Percentiles rank a stretch among this genome's conserved stretches.
These are phyloP conservation scores for Rhizophagus clarus DNA, from an alignment of 192 early-diverging fungal species.

Conservation along the genomic window DNA sequence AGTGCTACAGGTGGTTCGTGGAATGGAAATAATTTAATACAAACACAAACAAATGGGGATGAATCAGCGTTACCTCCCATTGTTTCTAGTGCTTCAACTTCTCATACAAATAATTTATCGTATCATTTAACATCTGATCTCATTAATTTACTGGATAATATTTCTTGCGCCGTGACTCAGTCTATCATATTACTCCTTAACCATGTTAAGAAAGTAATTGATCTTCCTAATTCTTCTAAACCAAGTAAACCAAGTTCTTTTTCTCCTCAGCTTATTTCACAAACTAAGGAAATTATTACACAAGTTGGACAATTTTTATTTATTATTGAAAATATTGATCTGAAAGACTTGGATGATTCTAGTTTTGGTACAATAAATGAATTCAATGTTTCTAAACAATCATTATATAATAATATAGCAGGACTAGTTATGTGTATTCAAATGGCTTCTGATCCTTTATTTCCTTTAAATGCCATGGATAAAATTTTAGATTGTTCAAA, in stretches of 20 bases:
- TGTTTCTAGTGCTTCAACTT: not conserved
- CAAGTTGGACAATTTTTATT: slow-evolving; percentile 45
- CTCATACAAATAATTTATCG: not conserved
- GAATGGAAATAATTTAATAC: slow-evolving; percentile 28
- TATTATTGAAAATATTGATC: slow-evolving; percentile 37
- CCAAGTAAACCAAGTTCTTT: not conserved
- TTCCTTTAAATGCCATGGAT: slow-evolving; percentile 54
- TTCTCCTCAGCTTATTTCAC: slow-evolving; percentile 40
- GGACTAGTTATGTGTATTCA: slow-evolving; percentile 61
- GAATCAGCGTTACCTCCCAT: not conserved
- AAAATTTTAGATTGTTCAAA: slow-evolving; percentile 51
- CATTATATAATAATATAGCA: slow-evolving; percentile 66
- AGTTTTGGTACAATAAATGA: slow-evolving; percentile 37
- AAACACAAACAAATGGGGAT: not conserved
- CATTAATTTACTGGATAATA: not conserved
- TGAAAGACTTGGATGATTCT: slow-evolving; percentile 34
- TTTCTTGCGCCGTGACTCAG: not conserved
- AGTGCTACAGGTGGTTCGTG: slow-evolving; percentile 23
- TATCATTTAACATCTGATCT: not conserved
- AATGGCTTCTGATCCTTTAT: slow-evolving; percentile 58
- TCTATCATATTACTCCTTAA: not conserved
- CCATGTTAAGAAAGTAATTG: not conserved
- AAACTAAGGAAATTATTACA: slow-evolving; percentile 37
- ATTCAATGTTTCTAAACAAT: slow-evolving; percentile 63
- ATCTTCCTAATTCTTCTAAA: not conserved